These are phyloP conservation scores for Candida boidinii DNA, from an alignment of 805 yeast genomes.

Conservation along the genomic window DNA sequence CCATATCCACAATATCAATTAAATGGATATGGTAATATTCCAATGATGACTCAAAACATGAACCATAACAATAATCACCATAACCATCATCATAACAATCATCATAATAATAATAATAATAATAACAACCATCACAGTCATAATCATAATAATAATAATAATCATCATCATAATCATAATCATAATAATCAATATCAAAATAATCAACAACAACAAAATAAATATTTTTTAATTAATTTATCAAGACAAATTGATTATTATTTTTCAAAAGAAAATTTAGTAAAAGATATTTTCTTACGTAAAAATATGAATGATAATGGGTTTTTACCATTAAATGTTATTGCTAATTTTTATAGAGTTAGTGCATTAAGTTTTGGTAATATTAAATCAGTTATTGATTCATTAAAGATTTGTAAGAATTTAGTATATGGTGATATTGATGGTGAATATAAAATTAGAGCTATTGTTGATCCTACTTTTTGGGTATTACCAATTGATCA, in stretches of 20 bases:
- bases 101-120: not conserved
- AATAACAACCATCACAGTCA: not conserved
- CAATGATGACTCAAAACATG: not conserved
- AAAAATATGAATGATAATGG: slow-evolving; percentile 75
- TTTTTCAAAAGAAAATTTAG: slow-evolving; percentile 78
- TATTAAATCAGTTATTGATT: slow-evolving; percentile 39
- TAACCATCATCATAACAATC: slow-evolving; percentile 14
- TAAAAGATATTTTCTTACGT: slow-evolving; percentile 77
- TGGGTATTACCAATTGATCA: slow-evolving; percentile 61
- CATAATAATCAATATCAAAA: not conserved
- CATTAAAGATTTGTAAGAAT: slow-evolving; percentile 44
- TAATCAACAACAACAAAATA: not conserved
- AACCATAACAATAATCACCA: slow-evolving; percentile 11
- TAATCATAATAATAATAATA: not conserved
- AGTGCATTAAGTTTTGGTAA: slow-evolving; percentile 56
- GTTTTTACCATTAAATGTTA: slow-evolving; percentile 51
- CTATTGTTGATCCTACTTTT: slow-evolving; percentile 44
- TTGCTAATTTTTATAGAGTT: slow-evolving; percentile 71
- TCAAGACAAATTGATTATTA: slow-evolving; percentile 78
- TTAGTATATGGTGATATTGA: slow-evolving; percentile 28
- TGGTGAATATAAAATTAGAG: slow-evolving; percentile 45
- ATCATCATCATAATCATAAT: not conserved
- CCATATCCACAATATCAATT: slow-evolving; percentile 1
- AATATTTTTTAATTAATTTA: slow-evolving; percentile 12
- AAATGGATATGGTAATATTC: not conserved